Percentiles rank a stretch among this genome's conserved stretches.
phyloP scores from a whole-genome alignment of 1,139 yeast species.

The Geotrichum europaeum region DNA sequence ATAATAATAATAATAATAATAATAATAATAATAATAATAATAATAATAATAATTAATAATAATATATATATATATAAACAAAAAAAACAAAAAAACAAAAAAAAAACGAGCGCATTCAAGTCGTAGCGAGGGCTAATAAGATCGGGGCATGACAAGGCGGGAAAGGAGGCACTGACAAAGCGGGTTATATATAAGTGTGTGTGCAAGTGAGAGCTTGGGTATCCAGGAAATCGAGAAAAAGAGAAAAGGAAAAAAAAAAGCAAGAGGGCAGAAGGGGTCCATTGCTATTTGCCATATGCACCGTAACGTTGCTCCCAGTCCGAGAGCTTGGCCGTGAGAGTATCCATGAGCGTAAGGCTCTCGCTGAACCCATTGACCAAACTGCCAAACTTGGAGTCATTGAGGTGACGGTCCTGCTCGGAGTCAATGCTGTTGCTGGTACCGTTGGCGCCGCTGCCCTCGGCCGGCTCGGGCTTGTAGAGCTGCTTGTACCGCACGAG shows the following conservation, averaged over 20 bases:
- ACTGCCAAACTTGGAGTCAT: conserved; percentile 29
- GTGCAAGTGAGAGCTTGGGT: too few species aligned
- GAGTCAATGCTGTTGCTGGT: neutral
- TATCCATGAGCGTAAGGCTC: conserved; percentile 61
- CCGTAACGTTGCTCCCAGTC: conserved; percentile 77
- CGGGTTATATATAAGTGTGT: too few species aligned
- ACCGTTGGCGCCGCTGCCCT: neutral
- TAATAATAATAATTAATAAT: neutral
- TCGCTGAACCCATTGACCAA: conserved; percentile 48
- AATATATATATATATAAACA: neutral
- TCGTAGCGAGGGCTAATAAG: neutral
- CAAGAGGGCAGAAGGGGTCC: neutral
- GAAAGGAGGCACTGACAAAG: too few species aligned
- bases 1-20: too few species aligned
- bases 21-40: neutral
- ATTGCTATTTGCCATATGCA: conserved; percentile 31
- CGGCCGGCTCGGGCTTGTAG: neutral
- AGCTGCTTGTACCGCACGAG: neutral
- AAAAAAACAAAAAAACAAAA: neutral
- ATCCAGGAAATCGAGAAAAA: too few species aligned
- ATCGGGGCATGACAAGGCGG: neutral
- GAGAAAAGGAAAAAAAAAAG: too few species aligned
- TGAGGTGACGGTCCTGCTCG: neutral
- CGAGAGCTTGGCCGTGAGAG: conserved; percentile 59
- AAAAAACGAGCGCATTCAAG: neutral